These are phyloP conservation scores for Eutrema heterophyllum DNA, from an alignment of 345 rosid genomes.

Conservation along the genomic window DNA sequence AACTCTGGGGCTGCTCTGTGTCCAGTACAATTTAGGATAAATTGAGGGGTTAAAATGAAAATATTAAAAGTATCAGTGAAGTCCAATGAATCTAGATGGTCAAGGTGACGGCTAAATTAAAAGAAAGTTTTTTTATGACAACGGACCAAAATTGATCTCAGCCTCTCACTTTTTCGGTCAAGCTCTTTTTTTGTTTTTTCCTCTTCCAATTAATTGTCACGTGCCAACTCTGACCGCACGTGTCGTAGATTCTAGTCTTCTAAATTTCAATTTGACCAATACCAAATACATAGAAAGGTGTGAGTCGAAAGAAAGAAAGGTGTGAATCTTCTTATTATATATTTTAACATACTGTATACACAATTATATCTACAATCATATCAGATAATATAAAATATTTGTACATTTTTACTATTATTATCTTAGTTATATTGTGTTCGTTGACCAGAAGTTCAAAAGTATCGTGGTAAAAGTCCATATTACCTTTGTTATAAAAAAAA, in stretches of 20 bases:
- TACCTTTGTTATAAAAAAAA: no score
- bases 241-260: slow-evolving; percentile 16
- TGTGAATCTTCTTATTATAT: neutral
- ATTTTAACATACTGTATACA: neutral
- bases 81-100: slow-evolving; percentile 34
- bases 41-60: slow-evolving; percentile 7
- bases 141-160: slow-evolving; percentile 18
- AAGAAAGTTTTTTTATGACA: slow-evolving; percentile 10
- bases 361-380: neutral
- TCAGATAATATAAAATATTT: neutral
- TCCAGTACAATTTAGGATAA: neutral
- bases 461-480: neutral
- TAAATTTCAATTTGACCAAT: slow-evolving; percentile 1
- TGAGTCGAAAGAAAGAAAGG: neutral
- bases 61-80: neutral
- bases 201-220: neutral
- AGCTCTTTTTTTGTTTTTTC: neutral
- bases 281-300: neutral
- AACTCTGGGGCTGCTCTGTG: neutral
- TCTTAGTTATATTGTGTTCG: neutral
- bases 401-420: neutral
- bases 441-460: neutral
- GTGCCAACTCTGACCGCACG: slow-evolving; percentile 28
- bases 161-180: slow-evolving; percentile 21
- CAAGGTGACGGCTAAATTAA: slow-evolving; percentile 34